These are phyloP conservation scores for Clausena lansium DNA, from an alignment of 345 rosid species.

Conservation along the genomic window DNA sequence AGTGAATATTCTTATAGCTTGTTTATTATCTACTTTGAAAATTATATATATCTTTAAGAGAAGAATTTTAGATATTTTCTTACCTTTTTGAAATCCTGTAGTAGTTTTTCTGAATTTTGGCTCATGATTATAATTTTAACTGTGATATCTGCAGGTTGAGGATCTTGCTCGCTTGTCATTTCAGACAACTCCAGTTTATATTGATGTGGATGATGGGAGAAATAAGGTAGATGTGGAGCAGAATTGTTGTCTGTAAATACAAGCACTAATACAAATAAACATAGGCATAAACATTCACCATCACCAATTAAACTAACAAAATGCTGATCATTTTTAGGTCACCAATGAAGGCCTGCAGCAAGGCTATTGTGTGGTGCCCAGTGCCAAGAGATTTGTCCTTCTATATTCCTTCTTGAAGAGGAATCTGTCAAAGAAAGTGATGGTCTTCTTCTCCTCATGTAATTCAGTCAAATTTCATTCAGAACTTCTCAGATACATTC, in stretches of 20 bases:
- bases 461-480: conserved; percentile 88
- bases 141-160: conserved; percentile 55
- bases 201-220: conserved; percentile 95
- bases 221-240: conserved; percentile 55
- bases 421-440: conserved; percentile 82
- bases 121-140: background rate
- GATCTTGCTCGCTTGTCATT: conserved; percentile 95
- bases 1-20: background rate
- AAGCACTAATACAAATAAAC: conserved; percentile 1
- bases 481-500: conserved; percentile 76
- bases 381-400: conserved; percentile 80
- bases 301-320: conserved; percentile 10
- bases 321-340: conserved; percentile 48
- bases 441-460: conserved; percentile 99
- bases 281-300: background rate
- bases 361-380: conserved; percentile 88
- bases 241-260: background rate
- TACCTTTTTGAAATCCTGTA: conserved; percentile 3
- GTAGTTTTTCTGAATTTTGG: background rate
- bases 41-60: background rate
- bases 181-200: conserved; percentile 73
- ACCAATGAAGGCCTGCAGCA: conserved; percentile 95
- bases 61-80: background rate
- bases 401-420: conserved; percentile 89
- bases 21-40: background rate